These are phyloP conservation scores for Pythium phragmiticola DNA, from an alignment of 352 stramenopile species.

Conservation along the genomic window DNA sequence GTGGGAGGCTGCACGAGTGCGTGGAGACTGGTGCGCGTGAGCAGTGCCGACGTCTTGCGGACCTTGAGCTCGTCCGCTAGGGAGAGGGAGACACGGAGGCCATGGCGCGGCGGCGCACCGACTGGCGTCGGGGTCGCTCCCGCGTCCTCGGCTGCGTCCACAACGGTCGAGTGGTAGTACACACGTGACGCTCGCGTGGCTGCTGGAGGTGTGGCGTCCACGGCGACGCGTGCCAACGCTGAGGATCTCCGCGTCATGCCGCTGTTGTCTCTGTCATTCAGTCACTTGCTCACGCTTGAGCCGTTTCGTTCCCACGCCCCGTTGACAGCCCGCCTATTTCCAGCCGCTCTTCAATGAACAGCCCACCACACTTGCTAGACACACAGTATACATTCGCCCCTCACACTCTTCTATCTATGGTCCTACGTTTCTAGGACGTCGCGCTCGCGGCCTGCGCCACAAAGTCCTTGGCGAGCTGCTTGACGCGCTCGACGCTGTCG, in stretches of 20 bases:
- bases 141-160: conserved; percentile 14
- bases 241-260: not conserved
- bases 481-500: conserved; percentile 88
- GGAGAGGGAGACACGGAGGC: conserved; percentile 36
- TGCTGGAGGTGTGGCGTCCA: conserved; percentile 7
- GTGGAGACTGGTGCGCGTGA: conserved; percentile 39
- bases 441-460: conserved; percentile 67
- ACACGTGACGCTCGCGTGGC: conserved; percentile 4
- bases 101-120: not conserved
- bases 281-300: not conserved
- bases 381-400: conserved; percentile 13
- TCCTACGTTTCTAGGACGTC: conserved; percentile 9
- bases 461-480: conserved; percentile 93
- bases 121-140: not conserved
- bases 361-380: not conserved
- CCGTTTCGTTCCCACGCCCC: conserved; percentile 4
- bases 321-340: conserved; percentile 9
- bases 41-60: conserved; percentile 49
- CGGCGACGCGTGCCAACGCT: conserved; percentile 11
- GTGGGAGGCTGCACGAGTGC: conserved; percentile 33
- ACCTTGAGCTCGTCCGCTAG: conserved; percentile 42
- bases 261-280: not conserved
- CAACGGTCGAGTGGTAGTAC: conserved; percentile 11
- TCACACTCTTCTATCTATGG: conserved; percentile 8
- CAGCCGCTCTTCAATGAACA: not conserved